A percentile compares a stretch with the other conserved stretches of the same genome.
Conservation (phyloP, 345 rosid species). For the Ailanthus altissimus region DNA sequence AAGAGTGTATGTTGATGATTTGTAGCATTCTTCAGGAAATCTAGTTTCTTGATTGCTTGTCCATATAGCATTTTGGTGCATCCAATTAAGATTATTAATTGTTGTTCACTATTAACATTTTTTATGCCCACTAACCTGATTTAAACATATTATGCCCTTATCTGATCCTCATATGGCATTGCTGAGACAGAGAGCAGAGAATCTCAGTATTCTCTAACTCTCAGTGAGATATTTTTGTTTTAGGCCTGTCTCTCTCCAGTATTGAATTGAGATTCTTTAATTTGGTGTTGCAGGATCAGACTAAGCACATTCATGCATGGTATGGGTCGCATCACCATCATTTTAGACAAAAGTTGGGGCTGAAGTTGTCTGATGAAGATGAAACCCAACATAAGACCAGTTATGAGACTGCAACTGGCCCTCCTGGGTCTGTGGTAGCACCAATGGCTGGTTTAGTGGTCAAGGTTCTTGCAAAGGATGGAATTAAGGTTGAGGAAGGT, state of each 20-base stretch:
- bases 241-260: conserved; percentile 5
- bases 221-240: neutral
- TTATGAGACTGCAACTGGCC: conserved; percentile 51
- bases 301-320: conserved; percentile 77
- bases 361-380: conserved; percentile 54
- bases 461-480: conserved; percentile 75
- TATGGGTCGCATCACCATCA: conserved; percentile 61
- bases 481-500: conserved; percentile 67
- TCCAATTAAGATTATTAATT: neutral
- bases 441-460: conserved; percentile 98
- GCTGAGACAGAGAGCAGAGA: neutral
- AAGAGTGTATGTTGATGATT: neutral
- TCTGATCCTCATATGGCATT: neutral
- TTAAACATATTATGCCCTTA: neutral
- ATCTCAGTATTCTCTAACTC: conserved; percentile 1
- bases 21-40: neutral
- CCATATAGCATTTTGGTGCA: neutral
- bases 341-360: conserved; percentile 65
- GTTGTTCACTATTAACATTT: neutral
- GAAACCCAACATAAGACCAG: conserved; percentile 56
- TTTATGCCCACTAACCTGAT: neutral
- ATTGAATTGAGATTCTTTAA: conserved; percentile 22
- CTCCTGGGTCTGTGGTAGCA: conserved; percentile 71
- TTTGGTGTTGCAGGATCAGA: conserved; percentile 51
- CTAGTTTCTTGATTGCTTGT: neutral